Evolutionary conservation across 1,284 basidiomycete genomes (phyloP).

Genomic region (Veloboletus limbatus): DNA sequence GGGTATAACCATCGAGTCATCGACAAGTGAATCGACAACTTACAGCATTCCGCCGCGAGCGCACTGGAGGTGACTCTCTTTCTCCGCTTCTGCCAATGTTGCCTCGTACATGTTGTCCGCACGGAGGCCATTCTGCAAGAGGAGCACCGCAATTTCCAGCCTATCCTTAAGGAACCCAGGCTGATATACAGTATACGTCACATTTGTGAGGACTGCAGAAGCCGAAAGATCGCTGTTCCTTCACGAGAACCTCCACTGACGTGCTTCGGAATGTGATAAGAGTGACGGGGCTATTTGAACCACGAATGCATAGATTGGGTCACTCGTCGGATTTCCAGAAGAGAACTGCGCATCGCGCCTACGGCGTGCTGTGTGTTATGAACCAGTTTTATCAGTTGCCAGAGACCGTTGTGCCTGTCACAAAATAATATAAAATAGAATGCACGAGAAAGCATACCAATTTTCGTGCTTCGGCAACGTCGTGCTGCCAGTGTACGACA

Average conservation of each 20-base stretch:
- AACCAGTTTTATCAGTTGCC: no score
- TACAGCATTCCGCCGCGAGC: slow-evolving; percentile 76
- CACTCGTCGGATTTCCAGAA: slow-evolving; percentile 50
- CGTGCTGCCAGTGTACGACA: no score
- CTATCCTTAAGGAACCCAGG: slow-evolving; percentile 73
- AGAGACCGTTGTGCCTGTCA: no score
- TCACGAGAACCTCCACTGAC: slow-evolving; percentile 66
- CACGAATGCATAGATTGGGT: slow-evolving; percentile 65
- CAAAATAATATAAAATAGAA: no score
- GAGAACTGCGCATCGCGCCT: slow-evolving; percentile 58
- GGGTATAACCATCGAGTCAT: slow-evolving; percentile 2
- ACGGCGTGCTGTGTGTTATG: no score
- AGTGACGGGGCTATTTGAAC: slow-evolving; percentile 69
- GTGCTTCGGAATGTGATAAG: slow-evolving; percentile 72
- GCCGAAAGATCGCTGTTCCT: slow-evolving; percentile 80
- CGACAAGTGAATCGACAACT: slow-evolving; percentile 24
- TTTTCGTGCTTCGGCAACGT: no score
- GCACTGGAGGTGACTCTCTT: slow-evolving; percentile 67
- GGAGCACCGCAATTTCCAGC: slow-evolving; percentile 70
- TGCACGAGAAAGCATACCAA: no score
- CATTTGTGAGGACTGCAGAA: slow-evolving; percentile 85
- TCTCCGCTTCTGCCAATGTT: slow-evolving; percentile 56
- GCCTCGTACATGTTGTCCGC: slow-evolving; percentile 86
- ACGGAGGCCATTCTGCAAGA: slow-evolving; percentile 82
- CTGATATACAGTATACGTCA: slow-evolving; percentile 80